Percentiles rank a stretch among this genome's conserved stretches.
Evolutionary conservation across 352 stramenopile genomes (phyloP).

Genomic region (Phytophthora ohioensis): DNA sequence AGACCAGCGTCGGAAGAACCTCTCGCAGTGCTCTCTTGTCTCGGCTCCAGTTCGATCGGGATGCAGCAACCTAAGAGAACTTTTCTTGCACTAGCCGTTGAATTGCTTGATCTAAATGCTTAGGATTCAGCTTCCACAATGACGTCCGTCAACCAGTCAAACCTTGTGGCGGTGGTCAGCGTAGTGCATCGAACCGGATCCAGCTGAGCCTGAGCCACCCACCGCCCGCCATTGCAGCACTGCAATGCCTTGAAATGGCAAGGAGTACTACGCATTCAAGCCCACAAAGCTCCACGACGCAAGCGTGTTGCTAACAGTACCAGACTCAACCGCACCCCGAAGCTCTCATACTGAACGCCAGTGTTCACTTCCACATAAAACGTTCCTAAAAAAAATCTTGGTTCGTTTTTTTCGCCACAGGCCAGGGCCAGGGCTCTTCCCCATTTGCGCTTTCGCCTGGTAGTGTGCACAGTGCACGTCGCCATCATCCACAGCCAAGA

Average conservation of each 20-base stretch:
- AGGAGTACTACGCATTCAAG: neutral
- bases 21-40: constrained; percentile 22
- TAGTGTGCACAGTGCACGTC: neutral
- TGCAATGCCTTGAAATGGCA: too few relatives aligned
- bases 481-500: constrained; percentile 1
- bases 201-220: neutral
- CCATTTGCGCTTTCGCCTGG: constrained; percentile 38
- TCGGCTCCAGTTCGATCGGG: neutral
- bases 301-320: constrained; percentile 18
- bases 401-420: constrained; percentile 23
- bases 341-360: constrained; percentile 4
- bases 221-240: neutral
- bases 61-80: neutral
- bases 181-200: constrained; percentile 14
- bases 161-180: neutral
- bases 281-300: neutral
- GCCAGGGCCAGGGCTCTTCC: constrained; percentile 12
- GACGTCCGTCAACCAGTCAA: too few relatives aligned
- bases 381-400: constrained; percentile 37
- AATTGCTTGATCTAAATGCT: neutral
- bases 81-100: neutral
- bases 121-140: too few relatives aligned
- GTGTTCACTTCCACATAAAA: constrained; percentile 16
- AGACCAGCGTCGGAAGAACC: constrained; percentile 31
- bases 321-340: constrained; percentile 21